Evolutionary conservation across 1,284 basidiomycete species (phyloP).

Genomic region (Rhodotorula sp.): DNA sequence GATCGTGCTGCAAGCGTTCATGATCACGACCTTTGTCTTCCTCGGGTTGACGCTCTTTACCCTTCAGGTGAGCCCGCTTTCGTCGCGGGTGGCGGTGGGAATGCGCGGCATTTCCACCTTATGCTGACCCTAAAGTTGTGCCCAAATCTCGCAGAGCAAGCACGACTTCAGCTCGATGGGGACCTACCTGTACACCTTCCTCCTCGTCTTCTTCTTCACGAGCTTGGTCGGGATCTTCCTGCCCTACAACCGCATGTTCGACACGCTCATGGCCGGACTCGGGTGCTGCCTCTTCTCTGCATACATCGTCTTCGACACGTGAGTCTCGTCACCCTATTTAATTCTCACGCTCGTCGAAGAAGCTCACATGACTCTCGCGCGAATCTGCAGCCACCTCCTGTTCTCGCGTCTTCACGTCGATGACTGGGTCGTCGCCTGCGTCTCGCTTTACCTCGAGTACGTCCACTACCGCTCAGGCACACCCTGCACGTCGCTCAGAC

Average conservation of each 20-base stretch:
- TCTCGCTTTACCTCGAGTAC: slow-evolving; percentile 84
- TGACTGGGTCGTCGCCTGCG: slow-evolving; percentile 79
- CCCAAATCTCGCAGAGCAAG: slow-evolving; percentile 52
- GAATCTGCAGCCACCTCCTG: slow-evolving; percentile 59
- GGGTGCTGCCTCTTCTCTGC: slow-evolving; percentile 78
- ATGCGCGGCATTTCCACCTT: background rate
- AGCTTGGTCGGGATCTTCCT: slow-evolving; percentile 74
- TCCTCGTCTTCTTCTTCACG: slow-evolving; percentile 66
- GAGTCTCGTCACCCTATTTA: background rate
- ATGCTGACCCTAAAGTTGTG: background rate
- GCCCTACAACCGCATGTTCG: slow-evolving; percentile 71
- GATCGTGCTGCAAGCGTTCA: slow-evolving; percentile 81
- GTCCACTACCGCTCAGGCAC: background rate
- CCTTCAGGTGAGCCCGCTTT: slow-evolving; percentile 18
- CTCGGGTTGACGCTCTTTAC: slow-evolving; percentile 81
- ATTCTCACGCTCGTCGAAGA: background rate
- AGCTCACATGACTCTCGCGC: background rate
- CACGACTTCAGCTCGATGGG: slow-evolving; percentile 84
- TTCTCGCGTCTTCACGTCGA: slow-evolving; percentile 60
- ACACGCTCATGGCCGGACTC: slow-evolving; percentile 72
- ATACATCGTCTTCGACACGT: slow-evolving; percentile 65
- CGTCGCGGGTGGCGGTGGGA: background rate
- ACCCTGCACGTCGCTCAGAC: background rate
- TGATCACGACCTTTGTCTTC: slow-evolving; percentile 84
- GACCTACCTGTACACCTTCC: slow-evolving; percentile 73